Evolutionary conservation across 176 grass and related monocot genomes (phyloP), one percentile per base, ranked within the genome.

Genomic region (Echinochloa phyllopogon): DNA sequence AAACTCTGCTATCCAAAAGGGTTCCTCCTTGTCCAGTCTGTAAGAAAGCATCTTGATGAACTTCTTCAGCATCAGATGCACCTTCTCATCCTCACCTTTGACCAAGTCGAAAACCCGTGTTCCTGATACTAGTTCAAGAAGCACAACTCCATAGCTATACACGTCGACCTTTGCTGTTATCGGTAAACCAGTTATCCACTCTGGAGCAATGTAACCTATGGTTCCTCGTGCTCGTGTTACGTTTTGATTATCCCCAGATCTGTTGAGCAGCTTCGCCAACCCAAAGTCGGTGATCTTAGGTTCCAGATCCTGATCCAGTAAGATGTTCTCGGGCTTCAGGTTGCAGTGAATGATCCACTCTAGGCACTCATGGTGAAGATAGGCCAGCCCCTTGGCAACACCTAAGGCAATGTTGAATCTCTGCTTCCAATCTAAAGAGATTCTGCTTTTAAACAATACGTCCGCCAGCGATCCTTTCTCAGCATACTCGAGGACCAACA

Each of bases 291-390:
- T 77, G 83, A 89, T 86, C 77, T 89, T 89, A 27, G 88, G 88
- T 24, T 89, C 88, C 6, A 89, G 57, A 11, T 76, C 21, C 37
- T 77, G 44, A 33, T 89, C 83, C 20, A 89, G 77, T 27, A 89
- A 43, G 23, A 89, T 86, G 37, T 89, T 89, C 38, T 86, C 88
- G 5, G 83, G 88, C 64, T 86, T 89, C 5, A 89, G 65, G 38
- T 89, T 71, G 71, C 88, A 89, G 45, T 89, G 88, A 29, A 89
- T 77, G 53, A 89, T 74, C 88, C 83, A 89, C 77, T 89, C 88
- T 27, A 82, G 72, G 15, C 88, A 89, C 37, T 89, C 83, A 45
- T 89, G 88, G 83, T 89, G 88, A 56, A 89, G 88, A 82, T 89
- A 89, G 53, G 83, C 83, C 72, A 89, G 78, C 10, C 88, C 88